These are phyloP conservation scores for Coemansia sp. DNA, from an alignment of 192 early-diverging fungal species.

Conservation along the genomic window DNA sequence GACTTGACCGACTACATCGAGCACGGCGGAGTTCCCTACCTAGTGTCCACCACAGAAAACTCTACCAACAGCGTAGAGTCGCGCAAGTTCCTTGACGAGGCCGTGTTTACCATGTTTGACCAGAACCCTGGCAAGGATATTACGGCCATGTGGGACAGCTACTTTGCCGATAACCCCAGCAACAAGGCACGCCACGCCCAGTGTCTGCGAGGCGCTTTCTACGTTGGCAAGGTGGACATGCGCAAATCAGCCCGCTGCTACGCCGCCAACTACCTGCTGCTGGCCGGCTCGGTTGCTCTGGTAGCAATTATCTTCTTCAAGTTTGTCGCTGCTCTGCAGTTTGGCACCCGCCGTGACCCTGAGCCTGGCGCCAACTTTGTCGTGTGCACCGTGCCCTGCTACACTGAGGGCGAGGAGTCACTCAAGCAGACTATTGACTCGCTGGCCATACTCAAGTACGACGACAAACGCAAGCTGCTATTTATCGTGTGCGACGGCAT, in stretches of 20 bases:
- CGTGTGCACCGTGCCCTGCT: constrained; percentile 94
- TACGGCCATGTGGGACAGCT: constrained; percentile 59
- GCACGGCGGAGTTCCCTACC: constrained; percentile 43
- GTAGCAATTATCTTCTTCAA: constrained; percentile 88
- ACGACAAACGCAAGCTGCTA: constrained; percentile 96
- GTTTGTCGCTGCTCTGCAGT: constrained; percentile 93
- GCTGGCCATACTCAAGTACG: constrained; percentile 87
- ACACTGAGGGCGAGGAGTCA: constrained; percentile 97
- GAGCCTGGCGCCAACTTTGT: constrained; percentile 91
- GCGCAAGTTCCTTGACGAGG: constrained; percentile 62
- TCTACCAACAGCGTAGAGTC: constrained; percentile 44
- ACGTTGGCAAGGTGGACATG: constrained; percentile 82
- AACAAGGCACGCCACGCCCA: constrained; percentile 59
- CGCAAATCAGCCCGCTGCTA: constrained; percentile 79
- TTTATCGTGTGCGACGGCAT: constrained; percentile 97
- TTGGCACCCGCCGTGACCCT: constrained; percentile 73
- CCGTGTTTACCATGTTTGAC: constrained; percentile 67
- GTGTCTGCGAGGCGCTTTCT: constrained; percentile 86
- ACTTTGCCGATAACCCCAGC: constrained; percentile 54
- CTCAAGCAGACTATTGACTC: constrained; percentile 93
- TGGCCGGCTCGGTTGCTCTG: constrained; percentile 79
- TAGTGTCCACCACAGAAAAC: constrained; percentile 49
- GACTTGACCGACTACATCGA: constrained; percentile 73
- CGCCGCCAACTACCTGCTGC: constrained; percentile 83
- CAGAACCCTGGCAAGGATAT: constrained; percentile 68